Conservation (phyloP, 495 filamentous ascomycete species). For the Aspergillus taichungensis region DNA sequence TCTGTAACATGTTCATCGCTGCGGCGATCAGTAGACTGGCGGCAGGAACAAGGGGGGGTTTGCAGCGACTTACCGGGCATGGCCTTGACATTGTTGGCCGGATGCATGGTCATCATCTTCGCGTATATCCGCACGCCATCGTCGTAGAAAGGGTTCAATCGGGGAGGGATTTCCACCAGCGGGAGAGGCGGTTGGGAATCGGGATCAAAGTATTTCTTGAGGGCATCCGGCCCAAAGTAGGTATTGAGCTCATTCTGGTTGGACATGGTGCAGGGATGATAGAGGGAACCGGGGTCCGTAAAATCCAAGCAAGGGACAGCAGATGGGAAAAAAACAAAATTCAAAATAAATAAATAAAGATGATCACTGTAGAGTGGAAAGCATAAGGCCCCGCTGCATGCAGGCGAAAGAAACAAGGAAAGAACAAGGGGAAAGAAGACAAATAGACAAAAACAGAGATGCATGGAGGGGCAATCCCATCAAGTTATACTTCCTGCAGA, state of each 20-base stretch:
- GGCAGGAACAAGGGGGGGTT: too few relatives aligned
- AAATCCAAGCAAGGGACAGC: too few relatives aligned
- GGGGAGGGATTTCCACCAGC: slow-evolving; percentile 48
- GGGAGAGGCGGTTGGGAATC: slow-evolving; percentile 47
- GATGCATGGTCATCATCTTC: slow-evolving; percentile 55
- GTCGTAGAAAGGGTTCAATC: slow-evolving; percentile 45
- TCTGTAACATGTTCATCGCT: slow-evolving; percentile 50
- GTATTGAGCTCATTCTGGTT: slow-evolving; percentile 42
- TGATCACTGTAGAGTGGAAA: too few relatives aligned
- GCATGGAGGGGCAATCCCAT: neutral
- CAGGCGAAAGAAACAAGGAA: neutral
- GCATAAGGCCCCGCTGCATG: neutral
- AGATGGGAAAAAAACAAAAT: too few relatives aligned
- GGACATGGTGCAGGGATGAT: slow-evolving; percentile 18
- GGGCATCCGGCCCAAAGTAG: slow-evolving; percentile 44
- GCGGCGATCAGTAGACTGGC: neutral
- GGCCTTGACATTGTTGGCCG: slow-evolving; percentile 56
- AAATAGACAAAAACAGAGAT: neutral
- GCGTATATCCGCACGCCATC: slow-evolving; percentile 56
- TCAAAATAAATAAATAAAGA: too few relatives aligned
- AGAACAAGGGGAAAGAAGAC: neutral
- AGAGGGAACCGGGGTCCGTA: too few relatives aligned
- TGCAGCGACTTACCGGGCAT: slow-evolving; percentile 41
- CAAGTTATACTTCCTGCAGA: neutral
- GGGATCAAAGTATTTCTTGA: slow-evolving; percentile 51